phyloP scores from a whole-genome alignment of 768 basidiomycete genomes.

The Leucogyrophana mollusca region DNA sequence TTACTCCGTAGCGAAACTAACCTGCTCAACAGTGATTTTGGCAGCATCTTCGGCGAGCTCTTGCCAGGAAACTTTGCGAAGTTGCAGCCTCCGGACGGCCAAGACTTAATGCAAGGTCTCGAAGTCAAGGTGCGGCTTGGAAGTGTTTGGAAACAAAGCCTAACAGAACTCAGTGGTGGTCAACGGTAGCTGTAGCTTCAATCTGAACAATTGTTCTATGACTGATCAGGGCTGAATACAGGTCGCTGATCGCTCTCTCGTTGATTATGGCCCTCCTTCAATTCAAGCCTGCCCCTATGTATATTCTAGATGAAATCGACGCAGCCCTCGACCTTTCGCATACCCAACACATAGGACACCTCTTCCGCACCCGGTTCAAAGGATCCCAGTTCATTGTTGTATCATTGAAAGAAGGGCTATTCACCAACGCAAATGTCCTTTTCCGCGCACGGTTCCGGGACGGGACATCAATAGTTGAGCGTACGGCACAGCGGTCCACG shows the following conservation, averaged over 20 bases:
- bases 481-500: conserved; percentile 65
- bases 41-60: conserved; percentile 92
- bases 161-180: conserved; percentile 96
- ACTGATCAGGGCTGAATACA: conserved; percentile 27
- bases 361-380: conserved; percentile 97
- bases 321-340: conserved; percentile 95
- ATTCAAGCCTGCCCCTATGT: conserved; percentile 99
- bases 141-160: conserved; percentile 94
- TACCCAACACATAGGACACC: conserved; percentile 95
- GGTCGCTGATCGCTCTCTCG: conserved; percentile 95
- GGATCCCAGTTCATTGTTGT: conserved; percentile 99
- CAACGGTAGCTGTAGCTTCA: conserved; percentile 64
- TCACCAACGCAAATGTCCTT: conserved; percentile 95
- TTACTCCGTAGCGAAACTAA: conserved; percentile 1
- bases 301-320: conserved; percentile 98
- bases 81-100: conserved; percentile 88
- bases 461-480: conserved; percentile 88
- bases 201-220: not conserved
- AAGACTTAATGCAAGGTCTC: conserved; percentile 91
- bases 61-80: conserved; percentile 97
- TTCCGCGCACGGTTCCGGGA: conserved; percentile 93
- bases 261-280: conserved; percentile 99
- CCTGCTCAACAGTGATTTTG: conserved; percentile 75
- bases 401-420: conserved; percentile 93
- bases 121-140: conserved; percentile 98